These are phyloP conservation scores for Sherardia arvensis DNA, from an alignment of 257 asterid genomes.

Conservation along the genomic window DNA sequence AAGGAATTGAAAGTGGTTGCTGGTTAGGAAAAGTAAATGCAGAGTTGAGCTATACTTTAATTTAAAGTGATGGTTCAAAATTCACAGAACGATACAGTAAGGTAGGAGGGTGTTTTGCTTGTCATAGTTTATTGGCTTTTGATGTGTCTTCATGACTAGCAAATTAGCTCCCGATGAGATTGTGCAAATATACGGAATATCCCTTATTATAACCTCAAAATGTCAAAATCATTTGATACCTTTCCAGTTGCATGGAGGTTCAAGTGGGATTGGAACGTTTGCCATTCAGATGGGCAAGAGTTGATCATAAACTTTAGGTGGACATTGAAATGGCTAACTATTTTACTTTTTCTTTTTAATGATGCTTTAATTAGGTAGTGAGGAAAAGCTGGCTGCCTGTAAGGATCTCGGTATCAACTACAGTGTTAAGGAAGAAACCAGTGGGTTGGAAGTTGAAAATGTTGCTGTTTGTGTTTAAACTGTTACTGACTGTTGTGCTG, in stretches of 20 bases:
- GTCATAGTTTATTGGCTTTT: not conserved
- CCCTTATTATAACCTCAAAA: not conserved
- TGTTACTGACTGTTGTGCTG: no score
- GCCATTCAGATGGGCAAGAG: constrained; percentile 84
- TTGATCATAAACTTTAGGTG: constrained; percentile 95
- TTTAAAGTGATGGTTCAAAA: no score
- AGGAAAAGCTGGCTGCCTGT: constrained; percentile 85
- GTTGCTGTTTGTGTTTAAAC: no score
- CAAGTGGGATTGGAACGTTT: constrained; percentile 97
- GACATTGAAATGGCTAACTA: no score
- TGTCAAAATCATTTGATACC: not conserved
- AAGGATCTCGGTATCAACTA: constrained; percentile 90
- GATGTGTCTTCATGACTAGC: constrained; percentile 68
- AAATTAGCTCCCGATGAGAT: constrained; percentile 66
- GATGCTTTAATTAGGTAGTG: constrained; percentile 49
- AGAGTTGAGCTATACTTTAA: not conserved
- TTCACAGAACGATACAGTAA: no score
- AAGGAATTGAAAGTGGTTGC: no score
- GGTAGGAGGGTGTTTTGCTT: not conserved
- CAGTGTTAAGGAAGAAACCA: constrained; percentile 90
- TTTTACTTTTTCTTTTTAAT: not conserved
- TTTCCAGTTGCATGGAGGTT: constrained; percentile 91
- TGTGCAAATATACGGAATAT: not conserved
- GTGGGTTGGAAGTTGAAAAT: constrained; percentile 25
- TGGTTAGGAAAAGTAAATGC: not conserved